Base-by-base conservation (phyloP, 2,329 filamentous ascomycete genomes). In the Verticillium longisporum region DNA sequence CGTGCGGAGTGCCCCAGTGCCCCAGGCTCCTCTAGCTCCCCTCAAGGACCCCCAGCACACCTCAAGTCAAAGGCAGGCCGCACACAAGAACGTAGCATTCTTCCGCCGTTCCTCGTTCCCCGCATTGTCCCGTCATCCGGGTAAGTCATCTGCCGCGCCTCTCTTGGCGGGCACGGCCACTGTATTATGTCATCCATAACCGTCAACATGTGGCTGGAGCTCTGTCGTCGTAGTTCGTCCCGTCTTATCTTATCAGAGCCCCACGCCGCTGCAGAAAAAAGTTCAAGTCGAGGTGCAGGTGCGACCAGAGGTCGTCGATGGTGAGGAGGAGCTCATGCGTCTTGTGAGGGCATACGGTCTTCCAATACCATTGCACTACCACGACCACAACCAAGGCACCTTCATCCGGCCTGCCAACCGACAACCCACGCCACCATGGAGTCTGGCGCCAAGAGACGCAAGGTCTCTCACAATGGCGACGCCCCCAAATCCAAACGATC, bases 361-460 rank as follows among this genome's bases (percentile, higher is more conserved):
- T 6, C 21, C 41, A 21, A 50, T 2, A 50, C n/a, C 41, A 26
- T 18, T n/a, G 11, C n/a, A 50, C 26, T 2, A 26, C 26, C 26
- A 26, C 26, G 26, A 26, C 26, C 26, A 26, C 26, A 3, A 26
- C 26, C 26, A 26, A 26, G 26, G 26, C 26, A 26, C 26, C 26
- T 26, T 26, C 26, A 26, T 3, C 26, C 26, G 26, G 26, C 26
- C 26, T 3, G 26, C 13, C 38, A 14, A 45, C 38, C 38, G 6
- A n/a, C 38, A 45, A n/a, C 21, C 36, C 26, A 50, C 41, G 54
- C 54, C 33, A 63, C 26, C 45, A 83, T 83, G 80, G 79, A 81
- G 64, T 73, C 73, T 31, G 76, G 68, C 61, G 75, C 77, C 21
- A 83, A 83, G 68, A 74, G 80, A 62, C 78, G 80, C 57, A 83